Evolutionary conservation across 805 yeast species (phyloP), one percentile per base, ranked within the genome.

Genomic region (Cyberlindnera meyerae): DNA sequence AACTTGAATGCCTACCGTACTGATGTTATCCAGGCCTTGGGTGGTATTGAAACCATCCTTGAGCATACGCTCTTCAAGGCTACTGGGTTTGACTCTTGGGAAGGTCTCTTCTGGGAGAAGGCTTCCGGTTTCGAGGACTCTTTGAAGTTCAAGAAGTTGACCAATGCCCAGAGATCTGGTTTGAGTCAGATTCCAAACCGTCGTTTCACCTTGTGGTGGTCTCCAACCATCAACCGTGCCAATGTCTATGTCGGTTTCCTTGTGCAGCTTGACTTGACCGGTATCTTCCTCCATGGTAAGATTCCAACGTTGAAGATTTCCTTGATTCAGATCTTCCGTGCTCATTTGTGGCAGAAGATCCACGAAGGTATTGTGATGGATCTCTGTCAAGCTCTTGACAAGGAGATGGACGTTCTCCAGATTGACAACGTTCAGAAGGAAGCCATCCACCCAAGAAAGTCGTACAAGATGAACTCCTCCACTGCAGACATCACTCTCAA

Each of bases 141-240:
- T 0, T 73, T 93, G 74, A 90, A 89, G 57, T 85, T 88, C 62
- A 88, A 89, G 60, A 93, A 90, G 57, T 71, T 93, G 49, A 93
- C 99, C 1, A 90, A 90, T 61, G 99, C 99, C 1, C 99, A 93
- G 66, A 71, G 98, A 53, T 82, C 96, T 5, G 99, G 99, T 57
- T 71, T 93, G 47, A 85, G 94, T 54, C 99, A 93, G 63, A 90
- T 93, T 53, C 99, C 99, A 4, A 93, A 93, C 57, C 80, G 99
- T 58, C 74, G 99, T 31, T 93, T 93, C 57, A 93, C 98, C 0
- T 65, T 93, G 21, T 93, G 99, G 99, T 93, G 99, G 99, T 88
- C 97, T 0, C 99, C 99, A 6, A 93, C 99, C 0, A 93, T 93
- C 51, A 93, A 93, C 54, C 75, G 99, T 46, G 98, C 98, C 6